Base-by-base conservation (phyloP, 2,329 filamentous ascomycete genomes). In the Coniochaeta prunicola region DNA sequence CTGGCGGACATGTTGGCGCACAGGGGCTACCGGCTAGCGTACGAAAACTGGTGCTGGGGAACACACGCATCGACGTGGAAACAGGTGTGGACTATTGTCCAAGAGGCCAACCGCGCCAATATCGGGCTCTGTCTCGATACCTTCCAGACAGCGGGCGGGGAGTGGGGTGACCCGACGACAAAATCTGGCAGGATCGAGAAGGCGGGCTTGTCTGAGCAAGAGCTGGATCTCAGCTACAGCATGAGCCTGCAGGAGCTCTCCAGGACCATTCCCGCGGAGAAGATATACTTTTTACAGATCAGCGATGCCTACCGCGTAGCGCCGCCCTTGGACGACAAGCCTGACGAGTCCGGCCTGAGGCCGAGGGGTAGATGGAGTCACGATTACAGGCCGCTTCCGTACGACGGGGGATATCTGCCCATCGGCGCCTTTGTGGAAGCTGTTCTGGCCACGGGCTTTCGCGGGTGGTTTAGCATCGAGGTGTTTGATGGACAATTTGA, bases 31-130 rank as follows among this genome's bases (percentile, higher is more conserved):
- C 78, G 81, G 7, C 73, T 92, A 19, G 88, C 88, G 0, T 92
- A 92, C 64, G 89, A 92, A 72, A 91, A 92, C 67, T 92, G 88
- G 88, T 91, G 88, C 71, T 92, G 89, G 89, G 85, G 85, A 0
- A 90, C 88, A 0, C 81, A 85, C 55, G 86, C 88, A 0, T 81
- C 86, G 0, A 78, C 74, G 1, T 93, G 89, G 89, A 81, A 80
- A 62, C 79, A 86, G 55, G 85, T 86, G 0, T 92, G 87, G 87
- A 74, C 82, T 2, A 86, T 92, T 13, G 86, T 90, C 4, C 67
- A 80, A 62, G 77, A 76, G 50, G 86, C 86, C 2, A 74, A 89
- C 63, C 73, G 85, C 2, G 76, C 78, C 0, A 92, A 92, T 61
- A 76, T 91, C 12, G 89, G 89, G 0, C 74, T 92, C 0, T 92